phyloP scores from a whole-genome alignment of 2,329 filamentous ascomycete species.

The Penicillium sp. region DNA sequence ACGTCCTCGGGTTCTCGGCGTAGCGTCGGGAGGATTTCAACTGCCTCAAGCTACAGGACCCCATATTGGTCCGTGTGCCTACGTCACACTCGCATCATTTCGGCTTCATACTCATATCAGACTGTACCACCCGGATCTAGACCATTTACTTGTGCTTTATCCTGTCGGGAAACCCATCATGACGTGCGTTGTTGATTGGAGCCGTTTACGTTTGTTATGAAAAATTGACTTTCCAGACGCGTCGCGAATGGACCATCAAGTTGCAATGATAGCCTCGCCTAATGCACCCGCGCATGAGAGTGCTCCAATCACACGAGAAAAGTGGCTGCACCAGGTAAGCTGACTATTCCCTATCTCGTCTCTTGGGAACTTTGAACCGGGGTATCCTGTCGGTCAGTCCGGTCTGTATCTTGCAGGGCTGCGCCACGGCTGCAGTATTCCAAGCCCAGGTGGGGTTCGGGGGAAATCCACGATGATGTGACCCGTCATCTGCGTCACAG shows the following conservation, averaged over 20 bases:
- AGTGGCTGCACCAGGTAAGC: slow-evolving; percentile 10
- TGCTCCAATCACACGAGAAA: slow-evolving; percentile 11
- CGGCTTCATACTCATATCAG: slow-evolving; percentile 1
- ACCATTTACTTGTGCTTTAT: not conserved
- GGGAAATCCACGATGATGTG: slow-evolving; percentile 19
- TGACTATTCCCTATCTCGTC: slow-evolving; percentile 2
- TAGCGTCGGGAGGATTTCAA: not conserved
- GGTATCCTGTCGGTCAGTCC: slow-evolving; percentile 14
- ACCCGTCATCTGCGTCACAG: slow-evolving; percentile 23
- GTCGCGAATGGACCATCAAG: not conserved
- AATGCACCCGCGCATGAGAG: slow-evolving; percentile 1
- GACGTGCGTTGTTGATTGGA: slow-evolving; percentile 2
- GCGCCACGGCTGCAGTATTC: slow-evolving; percentile 11
- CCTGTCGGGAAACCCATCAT: not conserved
- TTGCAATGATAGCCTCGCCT: slow-evolving; percentile 7
- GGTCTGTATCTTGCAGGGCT: slow-evolving; percentile 10
- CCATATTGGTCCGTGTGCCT: slow-evolving; percentile 18
- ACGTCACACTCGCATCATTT: slow-evolving; percentile 17
- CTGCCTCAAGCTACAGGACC: not conserved
- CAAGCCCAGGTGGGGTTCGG: slow-evolving; percentile 18
- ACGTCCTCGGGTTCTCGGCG: not conserved
- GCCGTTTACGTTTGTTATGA: slow-evolving; percentile 4
- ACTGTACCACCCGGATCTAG: not conserved
- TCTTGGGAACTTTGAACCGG: not conserved
- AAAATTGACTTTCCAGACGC: slow-evolving; percentile 1